Percentiles rank a stretch among this genome's conserved stretches.
These are phyloP conservation scores for Leccinum barrowsii DNA, from an alignment of 768 basidiomycete genomes.

Conservation along the genomic window DNA sequence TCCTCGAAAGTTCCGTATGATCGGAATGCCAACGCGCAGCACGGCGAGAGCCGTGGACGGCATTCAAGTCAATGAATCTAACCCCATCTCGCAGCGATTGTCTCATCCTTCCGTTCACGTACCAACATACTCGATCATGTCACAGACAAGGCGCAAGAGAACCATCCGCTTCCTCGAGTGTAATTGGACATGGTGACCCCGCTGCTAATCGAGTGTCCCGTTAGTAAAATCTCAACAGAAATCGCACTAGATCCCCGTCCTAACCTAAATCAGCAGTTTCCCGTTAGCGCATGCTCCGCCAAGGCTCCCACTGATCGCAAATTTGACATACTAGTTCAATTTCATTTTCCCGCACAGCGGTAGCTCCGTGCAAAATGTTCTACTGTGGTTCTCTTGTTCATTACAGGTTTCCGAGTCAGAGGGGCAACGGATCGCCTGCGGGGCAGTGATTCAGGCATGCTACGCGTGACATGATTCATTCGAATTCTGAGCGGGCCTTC, in stretches of 20 bases:
- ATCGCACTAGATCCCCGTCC: not conserved
- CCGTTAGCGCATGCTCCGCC: not conserved
- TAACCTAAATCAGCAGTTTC: not conserved
- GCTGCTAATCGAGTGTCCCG: not conserved
- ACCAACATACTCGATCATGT: not conserved
- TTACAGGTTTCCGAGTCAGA: not conserved
- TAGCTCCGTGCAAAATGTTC: not conserved
- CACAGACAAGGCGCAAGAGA: not conserved
- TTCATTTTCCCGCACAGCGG: not conserved
- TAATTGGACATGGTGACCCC: not conserved
- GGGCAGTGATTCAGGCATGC: not conserved
- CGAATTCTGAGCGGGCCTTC: not conserved
- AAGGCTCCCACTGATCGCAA: not conserved
- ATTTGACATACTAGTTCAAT: not conserved
- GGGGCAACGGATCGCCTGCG: constrained; percentile 15
- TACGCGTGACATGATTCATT: not conserved
- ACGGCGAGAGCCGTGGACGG: constrained; percentile 1
- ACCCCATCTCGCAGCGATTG: not conserved
- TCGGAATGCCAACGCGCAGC: not conserved
- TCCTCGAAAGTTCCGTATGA: not conserved
- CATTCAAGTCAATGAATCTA: not conserved
- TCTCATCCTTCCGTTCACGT: not conserved
- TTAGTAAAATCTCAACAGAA: not conserved
- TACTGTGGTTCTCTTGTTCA: not conserved
- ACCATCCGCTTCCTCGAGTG: not conserved